phyloP scores from a whole-genome alignment of 140 eudicot species.

The Ambrosia hybrid region DNA sequence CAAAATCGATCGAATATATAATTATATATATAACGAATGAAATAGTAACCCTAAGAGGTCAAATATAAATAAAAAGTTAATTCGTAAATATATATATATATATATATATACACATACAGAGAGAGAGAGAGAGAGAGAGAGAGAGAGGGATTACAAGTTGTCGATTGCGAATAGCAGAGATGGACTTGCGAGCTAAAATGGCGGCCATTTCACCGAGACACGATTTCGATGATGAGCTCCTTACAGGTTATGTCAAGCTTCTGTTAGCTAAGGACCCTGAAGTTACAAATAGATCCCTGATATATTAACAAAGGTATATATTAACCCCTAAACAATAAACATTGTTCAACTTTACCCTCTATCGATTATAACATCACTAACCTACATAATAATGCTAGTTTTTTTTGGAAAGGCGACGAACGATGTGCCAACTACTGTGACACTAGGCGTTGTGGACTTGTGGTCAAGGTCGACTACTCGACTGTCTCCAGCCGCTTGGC shows the following conservation, averaged over 20 bases:
- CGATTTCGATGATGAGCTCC: conserved; percentile 11
- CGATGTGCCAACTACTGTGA: too few relatives aligned
- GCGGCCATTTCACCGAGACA: conserved; percentile 58
- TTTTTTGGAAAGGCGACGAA: too few relatives aligned
- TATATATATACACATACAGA: too few relatives aligned
- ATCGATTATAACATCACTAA: too few relatives aligned
- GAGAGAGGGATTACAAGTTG: conserved; percentile 59
- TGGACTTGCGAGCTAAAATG: conserved; percentile 78
- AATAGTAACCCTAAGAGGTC: conserved; percentile 23
- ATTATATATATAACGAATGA: background rate
- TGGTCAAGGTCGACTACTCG: too few relatives aligned
- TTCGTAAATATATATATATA: background rate
- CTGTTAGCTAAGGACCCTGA: conserved; percentile 8
- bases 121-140: background rate
- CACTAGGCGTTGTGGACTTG: too few relatives aligned
- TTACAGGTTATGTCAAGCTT: conserved; percentile 5
- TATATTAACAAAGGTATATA: background rate
- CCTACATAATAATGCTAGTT: too few relatives aligned
- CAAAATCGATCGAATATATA: background rate
- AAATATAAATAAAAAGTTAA: conserved; percentile 2
- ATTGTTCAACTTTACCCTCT: too few relatives aligned
- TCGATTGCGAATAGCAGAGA: conserved; percentile 66
- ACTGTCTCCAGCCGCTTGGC: too few relatives aligned
- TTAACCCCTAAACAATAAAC: background rate
- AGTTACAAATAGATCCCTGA: background rate